Conservation (phyloP, 1,284 basidiomycete genomes). For the Sparassis latifolia region DNA sequence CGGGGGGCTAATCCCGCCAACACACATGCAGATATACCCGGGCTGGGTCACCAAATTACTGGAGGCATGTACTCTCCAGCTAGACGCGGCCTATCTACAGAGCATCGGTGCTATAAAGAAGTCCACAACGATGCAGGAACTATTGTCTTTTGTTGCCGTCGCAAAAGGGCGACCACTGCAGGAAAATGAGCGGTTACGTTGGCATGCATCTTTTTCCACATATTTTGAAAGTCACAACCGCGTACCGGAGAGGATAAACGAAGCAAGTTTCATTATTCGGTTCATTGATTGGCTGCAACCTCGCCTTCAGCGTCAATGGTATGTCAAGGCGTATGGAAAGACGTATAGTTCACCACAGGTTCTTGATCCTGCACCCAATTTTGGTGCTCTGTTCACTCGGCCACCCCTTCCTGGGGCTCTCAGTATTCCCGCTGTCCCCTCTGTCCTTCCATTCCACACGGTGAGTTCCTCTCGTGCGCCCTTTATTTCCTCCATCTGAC, state of each 20-base stretch:
- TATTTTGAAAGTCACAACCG: constrained; percentile 31
- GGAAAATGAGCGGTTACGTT: constrained; percentile 25
- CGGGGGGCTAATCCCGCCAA: constrained; percentile 13
- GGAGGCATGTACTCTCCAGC: constrained; percentile 40
- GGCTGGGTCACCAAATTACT: constrained; percentile 45
- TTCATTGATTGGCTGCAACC: constrained; percentile 46
- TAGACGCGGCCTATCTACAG: constrained; percentile 34
- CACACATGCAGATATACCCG: constrained; percentile 9
- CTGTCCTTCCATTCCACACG: constrained; percentile 55
- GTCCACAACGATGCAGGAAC: constrained; percentile 32
- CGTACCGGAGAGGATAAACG: constrained; percentile 29
- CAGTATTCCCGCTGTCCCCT: constrained; percentile 38
- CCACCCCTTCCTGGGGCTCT: constrained; percentile 29
- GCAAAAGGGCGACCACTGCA: constrained; percentile 24
- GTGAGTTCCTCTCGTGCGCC: constrained; percentile 21
- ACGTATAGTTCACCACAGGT: constrained; percentile 15
- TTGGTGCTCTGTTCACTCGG: constrained; percentile 13
- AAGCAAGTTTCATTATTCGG: constrained; percentile 48
- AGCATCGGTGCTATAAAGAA: constrained; percentile 33
- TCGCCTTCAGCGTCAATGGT: constrained; percentile 45
- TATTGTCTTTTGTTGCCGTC: constrained; percentile 36
- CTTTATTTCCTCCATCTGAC: not conserved
- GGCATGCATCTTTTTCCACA: constrained; percentile 31
- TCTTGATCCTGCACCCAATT: constrained; percentile 1
- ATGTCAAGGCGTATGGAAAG: constrained; percentile 36